Evolutionary conservation across 768 basidiomycete species (phyloP).

Genomic region (Rhodotorula diobovata): DNA sequence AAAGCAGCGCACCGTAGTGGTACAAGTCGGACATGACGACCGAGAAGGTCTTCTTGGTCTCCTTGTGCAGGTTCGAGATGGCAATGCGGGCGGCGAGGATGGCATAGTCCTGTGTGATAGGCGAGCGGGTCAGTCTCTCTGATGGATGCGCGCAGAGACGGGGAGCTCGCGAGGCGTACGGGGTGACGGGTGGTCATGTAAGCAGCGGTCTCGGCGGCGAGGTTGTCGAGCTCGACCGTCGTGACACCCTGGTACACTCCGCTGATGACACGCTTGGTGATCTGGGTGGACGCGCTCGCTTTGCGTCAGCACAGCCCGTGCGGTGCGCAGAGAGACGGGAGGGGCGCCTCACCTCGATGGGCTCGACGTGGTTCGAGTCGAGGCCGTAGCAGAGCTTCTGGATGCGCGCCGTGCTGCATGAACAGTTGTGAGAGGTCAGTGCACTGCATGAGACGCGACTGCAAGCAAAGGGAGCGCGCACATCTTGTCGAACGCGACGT

Average conservation of each 20-base stretch:
- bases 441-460: no score
- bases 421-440: neutral
- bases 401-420: slow-evolving; percentile 43
- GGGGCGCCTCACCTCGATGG: slow-evolving; percentile 59
- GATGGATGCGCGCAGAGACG: neutral
- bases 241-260: slow-evolving; percentile 95
- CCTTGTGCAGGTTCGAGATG: slow-evolving; percentile 97
- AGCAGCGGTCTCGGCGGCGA: slow-evolving; percentile 66
- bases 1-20: slow-evolving; percentile 61
- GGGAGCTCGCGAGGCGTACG: slow-evolving; percentile 2
- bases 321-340: slow-evolving; percentile 2
- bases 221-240: slow-evolving; percentile 81
- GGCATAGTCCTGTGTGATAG: slow-evolving; percentile 87
- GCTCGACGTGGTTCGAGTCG: slow-evolving; percentile 83
- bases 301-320: neutral
- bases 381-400: slow-evolving; percentile 83
- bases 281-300: neutral
- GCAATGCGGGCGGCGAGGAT: slow-evolving; percentile 97
- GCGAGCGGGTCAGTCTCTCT: neutral
- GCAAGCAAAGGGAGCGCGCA: neutral
- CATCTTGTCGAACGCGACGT: slow-evolving; percentile 89
- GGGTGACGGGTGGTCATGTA: slow-evolving; percentile 71
- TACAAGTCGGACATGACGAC: slow-evolving; percentile 87
- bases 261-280: slow-evolving; percentile 61
- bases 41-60: slow-evolving; percentile 96